Base-by-base conservation (phyloP, 116 monocot species). In the Trichopus zeylanicus region DNA sequence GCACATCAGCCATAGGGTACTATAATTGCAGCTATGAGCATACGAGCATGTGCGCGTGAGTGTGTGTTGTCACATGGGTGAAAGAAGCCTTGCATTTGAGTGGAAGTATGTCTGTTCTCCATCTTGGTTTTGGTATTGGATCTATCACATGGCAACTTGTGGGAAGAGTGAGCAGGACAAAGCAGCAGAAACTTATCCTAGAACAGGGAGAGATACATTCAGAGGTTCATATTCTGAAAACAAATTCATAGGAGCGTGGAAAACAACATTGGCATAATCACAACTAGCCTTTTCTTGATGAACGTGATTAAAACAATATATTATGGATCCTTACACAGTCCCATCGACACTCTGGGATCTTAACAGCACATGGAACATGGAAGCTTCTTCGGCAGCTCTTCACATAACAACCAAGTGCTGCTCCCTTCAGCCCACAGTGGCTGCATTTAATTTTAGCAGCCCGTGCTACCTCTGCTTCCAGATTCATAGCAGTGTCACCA, bases 391-490 rank as follows among this genome's bases (percentile, higher is more conserved):
- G 31, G 68, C 87, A 91, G 28, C 64, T 75, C 67, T 80, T 87
- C 2, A 68, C 65, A 72, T 77, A 86, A 54, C 86, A 91, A 58
- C 91, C 82, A 64, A 91, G 79, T 27, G 91, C 91, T 46, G 87
- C 91, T 25, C 91, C 86, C 73, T 91, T 86, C 67, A 75, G n/a
- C 13, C 81, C 73, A 73, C 91, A 91, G 34, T 54, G 53, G 57
- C 52, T 75, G 35, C 91, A 91, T 71, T 86, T 91, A n/a, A 91
- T 83, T 61, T 91, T 91, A 47, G 80, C 68, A 48, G 87, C 86
- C 31, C 91, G 62, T 28, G 67, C 62, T 20, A 91, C 25, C 68
- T 91, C 87, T 57, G 55, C 63, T 10, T 77, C 78, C 61, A 86
- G 31, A 64, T 83, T 87, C 64, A 66, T 75, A 53, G 64, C 70